Base-by-base conservation (phyloP, 495 filamentous ascomycete species). In the Cenococcum geophilum region DNA sequence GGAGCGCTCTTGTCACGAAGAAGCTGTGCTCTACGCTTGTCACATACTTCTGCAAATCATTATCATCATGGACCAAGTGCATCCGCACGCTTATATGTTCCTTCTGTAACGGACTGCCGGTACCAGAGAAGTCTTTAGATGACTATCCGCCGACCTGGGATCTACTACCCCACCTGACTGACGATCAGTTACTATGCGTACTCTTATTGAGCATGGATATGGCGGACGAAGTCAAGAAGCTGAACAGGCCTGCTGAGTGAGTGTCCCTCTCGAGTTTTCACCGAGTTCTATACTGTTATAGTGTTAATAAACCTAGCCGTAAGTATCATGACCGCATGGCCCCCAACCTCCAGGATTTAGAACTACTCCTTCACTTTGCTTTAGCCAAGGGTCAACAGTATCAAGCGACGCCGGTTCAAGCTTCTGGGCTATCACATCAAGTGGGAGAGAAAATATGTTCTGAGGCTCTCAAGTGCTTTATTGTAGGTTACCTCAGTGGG, bases 21-120 rank as follows among this genome's bases (percentile, higher is more conserved):
- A 98, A 98, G 74, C 78, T 97, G 22, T 92, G 90, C 65, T 84
- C 87, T 22, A 88, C 89, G 42, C 72, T 97, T 9, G 86, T 88
- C 40, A 84, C 87, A 4, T 89, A 88, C 68, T 95, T 91, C 68
- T 74, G 91, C 32, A 86, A 87, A 55, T 85, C 88, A 43, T 81
- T 83, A 0, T 74, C 81, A 23, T 76, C 79, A 4, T 96, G 90
- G 89, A 76, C 77, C 34, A 77, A 76, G 59, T 89, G 85, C 56
- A 51, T 96, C 9, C 80, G 79, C 63, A 87, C 91, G 67, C 74
- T 96, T 9, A 76, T 85, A 60, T 75, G 82, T 70, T 84, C 84
- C 70, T 70, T 89, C 66, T 76, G 80, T 60, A 63, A 77, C 62
- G 79, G 83, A 58, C 70, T 78, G 54, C 72, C 77, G 20, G 62